A percentile compares a stretch with the other conserved stretches of the same genome.
Evolutionary conservation across 139 green algal genomes (phyloP).

Genomic region (Micractinium conductrix): DNA sequence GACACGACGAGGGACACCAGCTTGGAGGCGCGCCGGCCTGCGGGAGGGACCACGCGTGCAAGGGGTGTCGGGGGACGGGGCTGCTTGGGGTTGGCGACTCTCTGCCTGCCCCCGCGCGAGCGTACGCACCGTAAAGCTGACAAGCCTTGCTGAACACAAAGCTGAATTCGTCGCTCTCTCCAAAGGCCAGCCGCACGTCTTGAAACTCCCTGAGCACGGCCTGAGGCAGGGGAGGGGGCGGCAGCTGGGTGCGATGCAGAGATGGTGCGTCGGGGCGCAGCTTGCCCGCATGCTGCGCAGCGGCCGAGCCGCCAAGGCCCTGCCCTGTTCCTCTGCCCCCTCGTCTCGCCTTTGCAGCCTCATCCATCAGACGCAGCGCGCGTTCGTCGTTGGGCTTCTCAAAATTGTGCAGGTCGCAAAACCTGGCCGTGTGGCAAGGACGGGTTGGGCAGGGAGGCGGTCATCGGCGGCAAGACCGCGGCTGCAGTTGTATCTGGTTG

Average conservation of each 20-base stretch:
- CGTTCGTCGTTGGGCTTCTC: slow-evolving; percentile 86
- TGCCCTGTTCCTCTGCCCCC: neutral
- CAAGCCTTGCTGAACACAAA: slow-evolving; percentile 72
- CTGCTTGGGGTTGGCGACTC: too few relatives aligned
- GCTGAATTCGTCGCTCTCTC: slow-evolving; percentile 91
- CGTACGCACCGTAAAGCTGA: neutral
- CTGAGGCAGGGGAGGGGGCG: slow-evolving; percentile 30
- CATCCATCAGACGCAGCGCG: slow-evolving; percentile 86
- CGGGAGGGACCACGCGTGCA: neutral
- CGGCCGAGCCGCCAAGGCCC: neutral
- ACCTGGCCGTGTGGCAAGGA: too few relatives aligned
- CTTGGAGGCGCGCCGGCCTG: slow-evolving; percentile 82
- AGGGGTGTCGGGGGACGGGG: too few relatives aligned
- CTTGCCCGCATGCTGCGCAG: neutral
- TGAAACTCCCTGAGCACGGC: slow-evolving; percentile 76
- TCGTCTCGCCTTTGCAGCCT: slow-evolving; percentile 54
- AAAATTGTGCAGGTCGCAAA: slow-evolving; percentile 80
- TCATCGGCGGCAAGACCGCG: too few relatives aligned
- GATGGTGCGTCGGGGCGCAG: neutral
- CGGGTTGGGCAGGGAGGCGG: too few relatives aligned
- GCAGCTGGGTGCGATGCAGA: neutral
- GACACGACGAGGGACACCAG: slow-evolving; percentile 85
- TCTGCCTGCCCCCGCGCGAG: neutral
- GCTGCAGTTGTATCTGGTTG: too few relatives aligned
- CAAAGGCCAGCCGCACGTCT: slow-evolving; percentile 84